Percentiles rank a stretch among this genome's conserved stretches.
Conservation (phyloP, 2,329 filamentous ascomycete genomes). For the Aspergillus eucalypticola region DNA sequence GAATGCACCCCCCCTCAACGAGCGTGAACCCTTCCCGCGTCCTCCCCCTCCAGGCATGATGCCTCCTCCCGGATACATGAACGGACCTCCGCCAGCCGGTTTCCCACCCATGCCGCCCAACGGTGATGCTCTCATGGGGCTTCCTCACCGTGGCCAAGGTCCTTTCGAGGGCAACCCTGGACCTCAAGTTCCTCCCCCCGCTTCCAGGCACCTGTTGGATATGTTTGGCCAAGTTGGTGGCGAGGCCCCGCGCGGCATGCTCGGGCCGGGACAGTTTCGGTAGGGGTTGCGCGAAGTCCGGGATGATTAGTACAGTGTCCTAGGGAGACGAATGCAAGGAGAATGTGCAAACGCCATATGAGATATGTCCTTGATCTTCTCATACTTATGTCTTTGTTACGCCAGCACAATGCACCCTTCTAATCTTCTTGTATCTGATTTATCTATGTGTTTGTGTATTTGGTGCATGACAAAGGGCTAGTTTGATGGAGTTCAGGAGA, state of each 20-base stretch:
- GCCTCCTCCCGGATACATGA: constrained; percentile 49
- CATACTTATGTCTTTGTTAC: neutral
- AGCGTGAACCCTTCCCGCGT: constrained; percentile 42
- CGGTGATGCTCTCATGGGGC: constrained; percentile 40
- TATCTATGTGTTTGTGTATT: neutral
- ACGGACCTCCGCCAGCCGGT: constrained; percentile 40
- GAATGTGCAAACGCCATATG: neutral
- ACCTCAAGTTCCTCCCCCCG: constrained; percentile 40
- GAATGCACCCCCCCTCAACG: constrained; percentile 36
- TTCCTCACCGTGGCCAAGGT: constrained; percentile 36
- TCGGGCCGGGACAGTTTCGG: constrained; percentile 39
- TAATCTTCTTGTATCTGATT: constrained; percentile 5
- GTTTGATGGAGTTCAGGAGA: neutral
- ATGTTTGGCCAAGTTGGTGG: constrained; percentile 45
- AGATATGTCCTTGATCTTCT: neutral
- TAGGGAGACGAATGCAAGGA: neutral
- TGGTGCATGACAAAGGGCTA: constrained; percentile 2
- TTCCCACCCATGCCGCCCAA: constrained; percentile 44
- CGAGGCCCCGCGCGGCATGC: constrained; percentile 38
- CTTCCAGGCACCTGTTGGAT: constrained; percentile 45
- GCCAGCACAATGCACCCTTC: neutral
- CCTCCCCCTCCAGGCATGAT: constrained; percentile 47
- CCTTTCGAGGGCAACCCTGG: constrained; percentile 40
- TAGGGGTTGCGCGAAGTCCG: constrained; percentile 18
- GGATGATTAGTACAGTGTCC: neutral